Evolutionary conservation across 257 asterid species (phyloP).

Genomic region (Plantago elongata): DNA sequence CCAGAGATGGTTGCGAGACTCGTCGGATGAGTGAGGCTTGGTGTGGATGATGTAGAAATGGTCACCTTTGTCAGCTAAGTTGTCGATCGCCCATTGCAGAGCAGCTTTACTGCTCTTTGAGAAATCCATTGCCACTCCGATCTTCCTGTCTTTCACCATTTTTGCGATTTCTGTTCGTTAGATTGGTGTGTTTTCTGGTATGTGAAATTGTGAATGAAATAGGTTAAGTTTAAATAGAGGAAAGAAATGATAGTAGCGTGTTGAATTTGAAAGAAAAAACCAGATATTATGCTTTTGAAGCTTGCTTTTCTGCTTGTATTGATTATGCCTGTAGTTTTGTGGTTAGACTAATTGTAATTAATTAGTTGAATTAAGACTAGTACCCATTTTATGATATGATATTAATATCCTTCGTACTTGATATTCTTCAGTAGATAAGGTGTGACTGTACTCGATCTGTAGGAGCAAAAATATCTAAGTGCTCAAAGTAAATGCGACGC

Average conservation of each 20-base stretch:
- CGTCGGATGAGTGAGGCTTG: slow-evolving; percentile 36
- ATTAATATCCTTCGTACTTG: too few relatives aligned
- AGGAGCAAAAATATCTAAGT: not conserved
- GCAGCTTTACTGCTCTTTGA: slow-evolving; percentile 84
- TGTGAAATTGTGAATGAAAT: too few relatives aligned
- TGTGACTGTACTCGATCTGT: not conserved
- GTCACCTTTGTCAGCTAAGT: slow-evolving; percentile 75
- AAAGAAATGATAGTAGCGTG: slow-evolving; percentile 11
- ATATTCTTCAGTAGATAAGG: not conserved
- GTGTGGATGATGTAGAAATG: slow-evolving; percentile 53
- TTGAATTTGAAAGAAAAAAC: slow-evolving; percentile 3
- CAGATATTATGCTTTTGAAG: not conserved
- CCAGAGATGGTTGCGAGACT: slow-evolving; percentile 48
- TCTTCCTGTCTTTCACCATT: slow-evolving; percentile 71
- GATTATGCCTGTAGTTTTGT: not conserved
- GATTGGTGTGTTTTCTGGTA: not conserved
- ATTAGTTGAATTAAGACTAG: not conserved
- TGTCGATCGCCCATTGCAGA: slow-evolving; percentile 73
- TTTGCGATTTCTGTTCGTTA: not conserved
- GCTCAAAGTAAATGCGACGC: not conserved
- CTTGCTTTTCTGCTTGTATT: not conserved
- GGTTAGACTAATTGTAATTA: not conserved
- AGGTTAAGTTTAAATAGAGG: too few relatives aligned
- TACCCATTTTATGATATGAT: not conserved
- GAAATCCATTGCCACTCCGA: slow-evolving; percentile 87